Conservation (phyloP, 306 rosid genomes). For the Leucaena leucocephala region DNA sequence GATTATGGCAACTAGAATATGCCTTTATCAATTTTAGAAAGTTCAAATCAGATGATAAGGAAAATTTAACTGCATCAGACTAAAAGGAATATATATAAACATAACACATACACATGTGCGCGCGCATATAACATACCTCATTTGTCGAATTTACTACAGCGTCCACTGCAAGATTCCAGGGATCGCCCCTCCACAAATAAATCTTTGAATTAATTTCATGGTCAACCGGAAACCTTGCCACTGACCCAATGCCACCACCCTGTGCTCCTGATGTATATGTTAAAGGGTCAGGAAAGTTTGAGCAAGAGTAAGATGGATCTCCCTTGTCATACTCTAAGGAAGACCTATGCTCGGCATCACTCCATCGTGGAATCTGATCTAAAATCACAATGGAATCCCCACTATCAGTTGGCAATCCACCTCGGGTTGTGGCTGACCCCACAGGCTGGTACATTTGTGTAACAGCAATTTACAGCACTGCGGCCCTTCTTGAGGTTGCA, state of each 20-base stretch:
- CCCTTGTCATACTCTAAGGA: conserved; percentile 60
- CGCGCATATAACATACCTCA: conserved; percentile 58
- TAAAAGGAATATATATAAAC: background rate
- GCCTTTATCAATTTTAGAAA: conserved; percentile 22
- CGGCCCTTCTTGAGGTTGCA: conserved; percentile 31
- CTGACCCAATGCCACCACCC: conserved; percentile 48
- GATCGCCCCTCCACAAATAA: conserved; percentile 94
- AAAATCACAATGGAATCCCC: conserved; percentile 78
- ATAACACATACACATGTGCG: background rate
- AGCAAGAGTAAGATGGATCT: conserved; percentile 67
- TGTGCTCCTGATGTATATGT: conserved; percentile 54
- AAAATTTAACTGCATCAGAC: conserved; percentile 1
- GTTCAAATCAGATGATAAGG: background rate
- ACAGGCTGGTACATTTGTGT: conserved; percentile 72
- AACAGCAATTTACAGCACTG: conserved; percentile 43
- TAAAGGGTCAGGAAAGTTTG: conserved; percentile 80
- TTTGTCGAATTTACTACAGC: conserved; percentile 96
- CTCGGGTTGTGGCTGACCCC: conserved; percentile 62
- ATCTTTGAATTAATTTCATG: conserved; percentile 82
- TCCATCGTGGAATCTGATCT: conserved; percentile 95
- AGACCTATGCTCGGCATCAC: conserved; percentile 76
- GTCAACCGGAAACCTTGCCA: conserved; percentile 82
- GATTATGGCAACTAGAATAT: background rate
- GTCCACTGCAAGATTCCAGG: conserved; percentile 99
- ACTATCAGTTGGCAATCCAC: conserved; percentile 64